phyloP scores from a whole-genome alignment of 176 grass and related monocot genomes.

The Zizania latifolia region DNA sequence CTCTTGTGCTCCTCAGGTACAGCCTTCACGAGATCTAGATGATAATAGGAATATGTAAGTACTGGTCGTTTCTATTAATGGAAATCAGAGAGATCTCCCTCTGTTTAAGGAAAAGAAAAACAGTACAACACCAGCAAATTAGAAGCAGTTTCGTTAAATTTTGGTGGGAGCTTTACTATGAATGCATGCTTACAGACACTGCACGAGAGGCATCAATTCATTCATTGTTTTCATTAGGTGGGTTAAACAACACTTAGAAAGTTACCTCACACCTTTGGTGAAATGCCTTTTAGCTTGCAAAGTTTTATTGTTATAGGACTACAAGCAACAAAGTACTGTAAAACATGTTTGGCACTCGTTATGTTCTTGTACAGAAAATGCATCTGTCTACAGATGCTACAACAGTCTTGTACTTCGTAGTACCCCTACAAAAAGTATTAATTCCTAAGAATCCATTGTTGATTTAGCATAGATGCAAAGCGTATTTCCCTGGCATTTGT shows the following conservation, averaged over 20 bases:
- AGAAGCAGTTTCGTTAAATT: slow-evolving; percentile 9
- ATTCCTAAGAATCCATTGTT: not conserved
- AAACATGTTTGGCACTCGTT: not conserved
- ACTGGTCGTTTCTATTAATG: not conserved
- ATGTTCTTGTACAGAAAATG: not conserved
- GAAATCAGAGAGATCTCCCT: not conserved
- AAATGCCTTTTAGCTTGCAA: not conserved
- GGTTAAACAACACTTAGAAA: not conserved
- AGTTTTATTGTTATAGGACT: not conserved
- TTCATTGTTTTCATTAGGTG: not conserved
- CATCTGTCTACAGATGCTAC: not conserved
- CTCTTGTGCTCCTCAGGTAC: slow-evolving; percentile 77
- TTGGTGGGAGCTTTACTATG: not conserved
- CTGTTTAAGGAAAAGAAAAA: not conserved
- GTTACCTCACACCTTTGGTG: not conserved
- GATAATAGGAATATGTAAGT: not conserved
- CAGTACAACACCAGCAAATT: not conserved
- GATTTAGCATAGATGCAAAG: not conserved
- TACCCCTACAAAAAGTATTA: not conserved
- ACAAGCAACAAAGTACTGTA: not conserved
- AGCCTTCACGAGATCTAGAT: slow-evolving; percentile 59
- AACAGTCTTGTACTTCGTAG: not conserved
- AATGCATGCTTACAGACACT: not conserved
- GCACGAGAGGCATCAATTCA: not conserved
- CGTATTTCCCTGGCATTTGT: not conserved